Evolutionary conservation across 176 grass and related monocot species (phyloP).

Genomic region (Lolium rigidum): DNA sequence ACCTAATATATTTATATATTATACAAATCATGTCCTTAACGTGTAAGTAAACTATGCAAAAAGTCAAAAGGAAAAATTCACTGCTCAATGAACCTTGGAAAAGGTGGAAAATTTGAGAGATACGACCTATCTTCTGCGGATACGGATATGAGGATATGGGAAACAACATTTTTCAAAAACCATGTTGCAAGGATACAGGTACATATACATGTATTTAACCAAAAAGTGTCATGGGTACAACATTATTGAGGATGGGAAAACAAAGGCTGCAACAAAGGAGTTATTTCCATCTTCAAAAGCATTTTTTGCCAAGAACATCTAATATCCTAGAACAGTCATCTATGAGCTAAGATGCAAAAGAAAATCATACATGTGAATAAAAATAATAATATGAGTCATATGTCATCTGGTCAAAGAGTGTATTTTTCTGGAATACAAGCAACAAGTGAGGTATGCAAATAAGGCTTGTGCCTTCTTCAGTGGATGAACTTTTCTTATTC

Average conservation of each 20-base stretch:
- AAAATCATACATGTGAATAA: neutral
- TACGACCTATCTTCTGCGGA: neutral
- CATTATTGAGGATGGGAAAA: neutral
- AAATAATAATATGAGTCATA: neutral
- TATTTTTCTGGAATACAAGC: neutral
- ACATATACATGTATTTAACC: neutral
- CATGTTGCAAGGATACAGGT: neutral
- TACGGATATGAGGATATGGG: neutral
- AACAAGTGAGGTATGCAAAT: too few relatives aligned
- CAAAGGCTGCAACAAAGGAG: neutral
- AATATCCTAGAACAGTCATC: neutral
- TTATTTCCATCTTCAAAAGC: neutral
- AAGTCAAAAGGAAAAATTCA: neutral
- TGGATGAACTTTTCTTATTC: neutral
- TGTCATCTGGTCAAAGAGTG: neutral
- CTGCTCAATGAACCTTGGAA: constrained; percentile 17
- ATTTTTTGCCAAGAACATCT: neutral
- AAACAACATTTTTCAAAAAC: neutral
- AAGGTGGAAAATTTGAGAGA: constrained; percentile 17
- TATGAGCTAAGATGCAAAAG: neutral
- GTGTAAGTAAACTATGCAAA: neutral
- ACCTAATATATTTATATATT: neutral
- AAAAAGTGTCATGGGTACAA: neutral
- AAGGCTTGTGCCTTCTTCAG: too few relatives aligned
- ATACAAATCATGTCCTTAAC: neutral